Conservation (phyloP, 2,329 filamentous ascomycete genomes). For the Fusarium sp. region DNA sequence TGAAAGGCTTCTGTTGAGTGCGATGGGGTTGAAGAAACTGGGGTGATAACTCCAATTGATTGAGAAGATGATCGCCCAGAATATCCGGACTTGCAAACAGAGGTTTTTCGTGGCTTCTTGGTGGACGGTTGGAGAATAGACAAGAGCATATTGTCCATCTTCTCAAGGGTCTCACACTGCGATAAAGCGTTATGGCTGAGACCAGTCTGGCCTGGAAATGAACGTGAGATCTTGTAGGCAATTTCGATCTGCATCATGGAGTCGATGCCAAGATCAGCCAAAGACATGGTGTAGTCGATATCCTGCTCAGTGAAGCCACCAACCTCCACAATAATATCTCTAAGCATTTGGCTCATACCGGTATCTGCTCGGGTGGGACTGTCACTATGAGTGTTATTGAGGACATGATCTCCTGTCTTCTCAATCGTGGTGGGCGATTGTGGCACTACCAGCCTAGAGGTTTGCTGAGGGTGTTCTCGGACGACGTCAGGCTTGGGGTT, state of each 20-base stretch:
- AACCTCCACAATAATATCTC: neutral
- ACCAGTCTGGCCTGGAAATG: neutral
- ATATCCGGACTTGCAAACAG: neutral
- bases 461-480: neutral
- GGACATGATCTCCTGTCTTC: too few relatives aligned
- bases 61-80: neutral
- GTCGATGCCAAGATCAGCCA: constrained; percentile 8
- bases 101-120: neutral
- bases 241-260: constrained; percentile 19
- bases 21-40: neutral
- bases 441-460: neutral
- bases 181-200: constrained; percentile 1
- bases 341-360: neutral
- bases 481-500: neutral
- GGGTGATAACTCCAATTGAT: neutral
- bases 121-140: neutral
- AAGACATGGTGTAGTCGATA: constrained; percentile 2
- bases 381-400: neutral
- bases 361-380: neutral
- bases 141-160: neutral
- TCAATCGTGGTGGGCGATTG: neutral
- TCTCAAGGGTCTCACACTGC: neutral
- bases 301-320: constrained; percentile 2
- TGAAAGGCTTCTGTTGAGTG: neutral
- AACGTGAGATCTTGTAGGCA: neutral